These are phyloP conservation scores for Microcera coccophila DNA, from an alignment of 2,329 filamentous ascomycete species.

Conservation along the genomic window DNA sequence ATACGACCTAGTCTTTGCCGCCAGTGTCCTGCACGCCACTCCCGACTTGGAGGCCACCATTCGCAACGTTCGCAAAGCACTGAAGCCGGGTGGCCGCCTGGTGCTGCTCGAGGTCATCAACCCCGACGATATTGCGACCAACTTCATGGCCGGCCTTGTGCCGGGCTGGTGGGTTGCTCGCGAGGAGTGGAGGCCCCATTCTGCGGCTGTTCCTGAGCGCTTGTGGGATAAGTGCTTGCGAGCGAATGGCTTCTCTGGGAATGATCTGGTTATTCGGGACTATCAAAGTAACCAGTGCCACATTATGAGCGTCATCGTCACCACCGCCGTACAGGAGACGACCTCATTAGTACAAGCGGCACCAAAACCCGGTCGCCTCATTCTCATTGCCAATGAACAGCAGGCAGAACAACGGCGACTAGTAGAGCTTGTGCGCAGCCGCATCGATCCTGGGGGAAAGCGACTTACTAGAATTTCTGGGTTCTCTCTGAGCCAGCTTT, in stretches of 20 bases:
- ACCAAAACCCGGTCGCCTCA: not conserved
- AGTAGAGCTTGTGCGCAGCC: not conserved
- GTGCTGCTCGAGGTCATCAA: constrained; percentile 25
- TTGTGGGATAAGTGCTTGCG: constrained; percentile 7
- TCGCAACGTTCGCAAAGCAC: constrained; percentile 10
- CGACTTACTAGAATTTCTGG: not conserved
- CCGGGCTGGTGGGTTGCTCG: constrained; percentile 36
- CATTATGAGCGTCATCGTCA: constrained; percentile 4
- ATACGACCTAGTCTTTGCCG: constrained; percentile 28
- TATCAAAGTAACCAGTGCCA: not conserved
- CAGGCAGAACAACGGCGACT: not conserved
- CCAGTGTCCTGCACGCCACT: constrained; percentile 29
- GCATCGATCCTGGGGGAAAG: not conserved
- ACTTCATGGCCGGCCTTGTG: constrained; percentile 27
- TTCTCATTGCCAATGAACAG: not conserved
- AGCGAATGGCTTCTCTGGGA: constrained; percentile 8
- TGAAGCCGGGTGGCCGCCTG: constrained; percentile 29
- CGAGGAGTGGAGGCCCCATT: constrained; percentile 13
- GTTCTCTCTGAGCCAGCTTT: not conserved
- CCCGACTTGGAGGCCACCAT: constrained; percentile 22
- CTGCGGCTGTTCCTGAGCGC: not conserved
- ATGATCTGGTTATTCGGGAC: constrained; percentile 6
- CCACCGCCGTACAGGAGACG: not conserved
- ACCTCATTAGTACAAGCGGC: not conserved
- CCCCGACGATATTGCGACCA: constrained; percentile 6